A percentile compares a stretch with the other conserved stretches of the same genome.
Conservation (phyloP, 176 grass and related monocot species). For the Oryza longistaminata region DNA sequence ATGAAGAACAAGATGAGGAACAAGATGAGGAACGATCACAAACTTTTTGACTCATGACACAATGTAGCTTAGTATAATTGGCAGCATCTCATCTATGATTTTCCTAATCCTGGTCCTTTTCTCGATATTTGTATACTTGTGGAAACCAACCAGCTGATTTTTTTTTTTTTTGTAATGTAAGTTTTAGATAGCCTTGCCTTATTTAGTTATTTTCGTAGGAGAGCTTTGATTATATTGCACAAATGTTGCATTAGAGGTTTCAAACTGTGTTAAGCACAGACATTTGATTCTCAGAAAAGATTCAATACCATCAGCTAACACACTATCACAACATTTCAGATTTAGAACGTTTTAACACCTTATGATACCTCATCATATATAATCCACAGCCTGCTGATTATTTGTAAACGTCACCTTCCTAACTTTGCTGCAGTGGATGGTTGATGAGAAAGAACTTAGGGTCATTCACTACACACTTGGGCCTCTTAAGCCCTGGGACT, state of each 20-base stretch:
- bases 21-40: neutral
- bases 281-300: neutral
- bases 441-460: constrained; percentile 89
- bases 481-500: constrained; percentile 95
- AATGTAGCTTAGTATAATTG: neutral
- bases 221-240: constrained; percentile 6
- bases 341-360: neutral
- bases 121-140: constrained; percentile 29
- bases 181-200: neutral
- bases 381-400: neutral
- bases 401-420: constrained; percentile 25
- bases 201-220: neutral
- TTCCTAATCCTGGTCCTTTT: neutral
- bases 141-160: neutral
- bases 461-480: constrained; percentile 96
- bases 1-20: constrained; percentile 5
- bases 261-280: neutral
- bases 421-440: constrained; percentile 84
- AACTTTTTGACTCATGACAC: neutral
- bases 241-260: constrained; percentile 2
- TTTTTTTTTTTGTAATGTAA: constrained; percentile 39
- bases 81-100: neutral
- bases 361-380: neutral
- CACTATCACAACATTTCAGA: neutral
- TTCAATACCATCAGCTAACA: constrained; percentile 6